phyloP scores from a whole-genome alignment of 495 filamentous ascomycete genomes.

The Daldinia decipiens region DNA sequence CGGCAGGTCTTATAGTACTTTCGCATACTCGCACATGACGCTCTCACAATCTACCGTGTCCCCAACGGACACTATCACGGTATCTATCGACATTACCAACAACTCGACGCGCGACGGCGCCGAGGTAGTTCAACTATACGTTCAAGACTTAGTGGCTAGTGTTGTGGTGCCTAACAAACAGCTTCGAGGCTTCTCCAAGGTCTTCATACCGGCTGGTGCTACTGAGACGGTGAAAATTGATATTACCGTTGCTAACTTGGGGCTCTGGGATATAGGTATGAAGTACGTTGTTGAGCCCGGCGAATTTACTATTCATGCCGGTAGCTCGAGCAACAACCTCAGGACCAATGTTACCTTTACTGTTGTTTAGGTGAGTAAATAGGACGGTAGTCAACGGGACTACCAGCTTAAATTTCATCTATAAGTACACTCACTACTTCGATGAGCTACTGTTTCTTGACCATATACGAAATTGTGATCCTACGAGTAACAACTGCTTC shows the following conservation, averaged over 20 bases:
- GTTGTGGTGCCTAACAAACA: conserved; percentile 72
- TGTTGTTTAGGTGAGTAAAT: conserved; percentile 43
- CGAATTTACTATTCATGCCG: conserved; percentile 67
- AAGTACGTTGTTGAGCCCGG: conserved; percentile 77
- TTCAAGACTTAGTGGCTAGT: conserved; percentile 68
- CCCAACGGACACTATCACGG: conserved; percentile 59
- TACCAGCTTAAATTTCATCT: neutral
- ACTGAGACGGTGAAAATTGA: conserved; percentile 66
- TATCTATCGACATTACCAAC: conserved; percentile 68
- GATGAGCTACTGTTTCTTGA: neutral
- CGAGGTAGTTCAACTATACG: conserved; percentile 76
- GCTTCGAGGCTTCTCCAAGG: conserved; percentile 77
- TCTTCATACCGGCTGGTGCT: conserved; percentile 67
- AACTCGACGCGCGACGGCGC: conserved; percentile 64
- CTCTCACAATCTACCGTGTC: conserved; percentile 58
- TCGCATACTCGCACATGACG: conserved; percentile 62
- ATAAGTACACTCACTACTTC: neutral
- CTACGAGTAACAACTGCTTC: neutral
- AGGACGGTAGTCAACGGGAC: neutral
- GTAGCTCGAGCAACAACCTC: conserved; percentile 66
- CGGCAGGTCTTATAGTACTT: conserved; percentile 73
- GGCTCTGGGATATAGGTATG: conserved; percentile 69
- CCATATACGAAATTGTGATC: neutral
- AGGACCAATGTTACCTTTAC: conserved; percentile 65
- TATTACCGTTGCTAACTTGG: conserved; percentile 62